A percentile compares a stretch with the other conserved stretches of the same genome.
Evolutionary conservation across 176 grass and related monocot species (phyloP).

Genomic region (Carex littledalei): DNA sequence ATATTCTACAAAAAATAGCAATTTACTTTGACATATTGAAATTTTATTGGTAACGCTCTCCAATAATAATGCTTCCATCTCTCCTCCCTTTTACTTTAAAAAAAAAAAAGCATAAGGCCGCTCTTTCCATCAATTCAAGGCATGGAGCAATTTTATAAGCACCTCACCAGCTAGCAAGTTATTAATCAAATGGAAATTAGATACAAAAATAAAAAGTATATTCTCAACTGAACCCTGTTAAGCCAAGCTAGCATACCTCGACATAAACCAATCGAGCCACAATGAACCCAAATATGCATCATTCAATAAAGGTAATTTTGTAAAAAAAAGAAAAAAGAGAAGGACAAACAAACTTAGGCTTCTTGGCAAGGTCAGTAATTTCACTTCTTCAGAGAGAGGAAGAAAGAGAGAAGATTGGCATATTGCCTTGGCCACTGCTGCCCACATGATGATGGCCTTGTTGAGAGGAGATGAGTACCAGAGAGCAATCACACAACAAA

Average conservation of each 20-base stretch:
- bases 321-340: constrained; percentile 6
- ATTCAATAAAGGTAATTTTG: constrained; percentile 16
- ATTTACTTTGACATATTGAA: background rate
- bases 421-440: no score
- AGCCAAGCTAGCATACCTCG: background rate
- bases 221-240: background rate
- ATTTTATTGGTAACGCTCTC: background rate
- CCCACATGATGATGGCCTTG: no score
- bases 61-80: background rate
- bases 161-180: background rate
- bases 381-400: constrained; percentile 33
- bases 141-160: background rate
- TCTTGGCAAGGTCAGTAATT: constrained; percentile 22
- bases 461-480: no score
- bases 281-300: background rate
- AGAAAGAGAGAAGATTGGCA: background rate
- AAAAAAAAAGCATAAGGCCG: background rate
- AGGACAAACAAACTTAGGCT: constrained; percentile 37
- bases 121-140: constrained; percentile 3
- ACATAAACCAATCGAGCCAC: background rate
- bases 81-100: background rate
- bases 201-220: background rate
- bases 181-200: background rate
- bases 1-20: background rate
- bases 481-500: no score